phyloP scores from a whole-genome alignment of 2,329 filamentous ascomycete genomes.

The Alternaria alternata region DNA sequence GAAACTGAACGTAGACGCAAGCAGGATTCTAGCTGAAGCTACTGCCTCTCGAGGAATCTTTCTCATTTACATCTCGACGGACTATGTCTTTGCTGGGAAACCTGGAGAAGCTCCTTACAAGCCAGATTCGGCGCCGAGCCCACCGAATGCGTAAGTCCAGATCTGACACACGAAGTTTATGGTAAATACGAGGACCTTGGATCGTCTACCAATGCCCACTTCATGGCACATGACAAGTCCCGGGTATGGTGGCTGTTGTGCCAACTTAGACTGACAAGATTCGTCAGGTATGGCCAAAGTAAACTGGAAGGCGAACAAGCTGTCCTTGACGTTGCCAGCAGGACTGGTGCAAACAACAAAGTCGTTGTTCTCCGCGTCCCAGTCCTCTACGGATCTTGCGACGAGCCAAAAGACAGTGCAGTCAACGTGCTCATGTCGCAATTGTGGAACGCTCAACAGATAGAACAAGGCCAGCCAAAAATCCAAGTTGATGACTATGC shows the following conservation, averaged over 20 bases:
- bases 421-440: constrained; percentile 82
- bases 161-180: neutral
- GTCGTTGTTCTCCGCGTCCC: constrained; percentile 78
- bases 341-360: constrained; percentile 28
- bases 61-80: constrained; percentile 81
- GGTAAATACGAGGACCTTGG: neutral
- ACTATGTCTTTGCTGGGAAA: constrained; percentile 79
- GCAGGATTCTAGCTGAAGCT: constrained; percentile 70
- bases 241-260: neutral
- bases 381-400: constrained; percentile 78
- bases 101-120: constrained; percentile 87
- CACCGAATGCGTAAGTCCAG: constrained; percentile 70
- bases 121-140: constrained; percentile 66
- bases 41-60: constrained; percentile 69
- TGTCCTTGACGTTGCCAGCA: constrained; percentile 67
- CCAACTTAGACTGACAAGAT: constrained; percentile 2
- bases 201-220: neutral
- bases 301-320: constrained; percentile 75
- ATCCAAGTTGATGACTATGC: constrained; percentile 89
- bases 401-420: constrained; percentile 77
- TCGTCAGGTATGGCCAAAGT: constrained; percentile 69
- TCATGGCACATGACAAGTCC: neutral
- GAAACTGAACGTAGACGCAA: constrained; percentile 77
- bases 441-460: constrained; percentile 76
- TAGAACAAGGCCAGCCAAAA: constrained; percentile 50